Conservation (phyloP, 768 basidiomycete genomes). For the Mycena pura region DNA sequence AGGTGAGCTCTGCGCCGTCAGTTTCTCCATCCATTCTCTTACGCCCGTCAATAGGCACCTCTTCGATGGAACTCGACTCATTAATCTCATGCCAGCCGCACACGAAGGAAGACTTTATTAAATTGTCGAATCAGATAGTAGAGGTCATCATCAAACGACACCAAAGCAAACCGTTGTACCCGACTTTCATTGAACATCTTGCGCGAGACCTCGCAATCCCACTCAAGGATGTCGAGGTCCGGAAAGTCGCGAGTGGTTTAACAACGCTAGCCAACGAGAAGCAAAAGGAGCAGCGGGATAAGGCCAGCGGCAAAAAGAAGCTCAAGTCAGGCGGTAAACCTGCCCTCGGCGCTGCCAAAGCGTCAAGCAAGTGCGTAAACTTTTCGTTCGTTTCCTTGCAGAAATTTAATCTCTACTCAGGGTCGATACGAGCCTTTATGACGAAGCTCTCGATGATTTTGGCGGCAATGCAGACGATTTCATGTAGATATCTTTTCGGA, state of each 20-base stretch:
- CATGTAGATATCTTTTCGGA: constrained; percentile 66
- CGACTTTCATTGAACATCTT: constrained; percentile 84
- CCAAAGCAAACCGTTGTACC: constrained; percentile 82
- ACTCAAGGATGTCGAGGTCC: constrained; percentile 88
- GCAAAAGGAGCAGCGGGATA: constrained; percentile 88
- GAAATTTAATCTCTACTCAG: constrained; percentile 43
- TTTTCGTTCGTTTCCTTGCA: background rate
- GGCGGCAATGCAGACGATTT: constrained; percentile 80
- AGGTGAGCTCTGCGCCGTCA: constrained; percentile 48
- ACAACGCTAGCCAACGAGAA: constrained; percentile 95
- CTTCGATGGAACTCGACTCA: constrained; percentile 69
- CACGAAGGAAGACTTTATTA: constrained; percentile 87
- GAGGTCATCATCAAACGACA: constrained; percentile 80
- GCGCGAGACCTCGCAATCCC: constrained; percentile 76
- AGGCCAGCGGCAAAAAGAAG: constrained; percentile 91
- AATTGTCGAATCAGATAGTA: constrained; percentile 76
- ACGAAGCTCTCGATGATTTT: constrained; percentile 91
- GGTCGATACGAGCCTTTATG: constrained; percentile 81
- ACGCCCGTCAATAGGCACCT: constrained; percentile 56
- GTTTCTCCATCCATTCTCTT: background rate
- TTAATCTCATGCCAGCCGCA: constrained; percentile 82
- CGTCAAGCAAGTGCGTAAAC: constrained; percentile 60
- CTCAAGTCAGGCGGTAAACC: constrained; percentile 75
- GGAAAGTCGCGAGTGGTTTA: constrained; percentile 85
- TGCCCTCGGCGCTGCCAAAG: constrained; percentile 74